Evolutionary conservation across 768 basidiomycete species (phyloP).

Genomic region (Suillus occidentalis): DNA sequence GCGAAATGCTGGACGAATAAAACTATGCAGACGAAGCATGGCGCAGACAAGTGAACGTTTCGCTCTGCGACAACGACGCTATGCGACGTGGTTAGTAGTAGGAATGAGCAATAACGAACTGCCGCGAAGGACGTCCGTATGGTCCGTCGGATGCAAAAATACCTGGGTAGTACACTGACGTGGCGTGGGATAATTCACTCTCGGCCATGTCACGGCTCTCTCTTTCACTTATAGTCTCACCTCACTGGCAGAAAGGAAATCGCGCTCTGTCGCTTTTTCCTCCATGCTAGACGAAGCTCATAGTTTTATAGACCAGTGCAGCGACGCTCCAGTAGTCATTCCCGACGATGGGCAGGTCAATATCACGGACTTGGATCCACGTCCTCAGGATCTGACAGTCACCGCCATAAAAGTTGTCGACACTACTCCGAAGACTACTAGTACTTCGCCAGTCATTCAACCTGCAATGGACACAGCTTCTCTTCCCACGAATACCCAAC

Average conservation of each 20-base stretch:
- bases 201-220: conserved; percentile 5
- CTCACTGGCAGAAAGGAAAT: neutral
- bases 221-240: conserved; percentile 10
- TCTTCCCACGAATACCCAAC: conserved; percentile 39
- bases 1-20: conserved; percentile 2
- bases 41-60: neutral
- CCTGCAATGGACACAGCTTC: conserved; percentile 36
- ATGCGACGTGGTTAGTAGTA: neutral
- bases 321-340: conserved; percentile 36
- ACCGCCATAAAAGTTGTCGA: conserved; percentile 30
- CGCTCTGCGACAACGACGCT: neutral
- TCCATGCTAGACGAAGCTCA: conserved; percentile 20
- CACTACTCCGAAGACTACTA: conserved; percentile 24
- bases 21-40: conserved; percentile 15
- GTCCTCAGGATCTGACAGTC: conserved; percentile 19
- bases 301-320: conserved; percentile 31
- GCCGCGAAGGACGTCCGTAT: neutral
- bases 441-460: conserved; percentile 24
- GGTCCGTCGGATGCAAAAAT: conserved; percentile 6
- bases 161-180: conserved; percentile 1
- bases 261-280: neutral
- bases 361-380: conserved; percentile 26
- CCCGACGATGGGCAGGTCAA: conserved; percentile 23
- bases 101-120: neutral
- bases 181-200: conserved; percentile 4